A percentile compares a stretch with the other conserved stretches of the same genome.
These are phyloP conservation scores for Firmiana major DNA, from an alignment of 345 rosid species.

Conservation along the genomic window DNA sequence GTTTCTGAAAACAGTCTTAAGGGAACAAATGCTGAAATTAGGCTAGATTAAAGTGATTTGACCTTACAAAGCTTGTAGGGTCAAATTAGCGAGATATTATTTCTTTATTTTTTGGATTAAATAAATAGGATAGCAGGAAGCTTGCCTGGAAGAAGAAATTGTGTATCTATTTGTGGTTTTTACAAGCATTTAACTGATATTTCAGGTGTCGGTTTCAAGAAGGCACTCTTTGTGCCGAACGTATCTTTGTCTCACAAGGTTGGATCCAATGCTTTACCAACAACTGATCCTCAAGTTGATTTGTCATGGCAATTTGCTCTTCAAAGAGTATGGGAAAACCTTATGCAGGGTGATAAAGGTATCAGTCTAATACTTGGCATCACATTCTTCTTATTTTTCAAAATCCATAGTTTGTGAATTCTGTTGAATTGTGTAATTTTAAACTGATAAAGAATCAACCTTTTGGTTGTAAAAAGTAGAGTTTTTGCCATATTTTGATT, in stretches of 20 bases:
- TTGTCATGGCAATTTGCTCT: conserved; percentile 77
- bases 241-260: conserved; percentile 77
- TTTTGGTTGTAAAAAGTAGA: neutral
- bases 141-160: neutral
- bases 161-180: neutral
- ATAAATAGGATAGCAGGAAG: neutral
- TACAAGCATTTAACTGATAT: conserved; percentile 7
- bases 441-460: neutral
- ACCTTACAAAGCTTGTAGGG: neutral
- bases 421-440: neutral
- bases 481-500: neutral
- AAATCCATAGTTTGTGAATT: neutral
- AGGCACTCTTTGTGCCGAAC: conserved; percentile 87
- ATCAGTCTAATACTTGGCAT: conserved; percentile 3
- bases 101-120: neutral
- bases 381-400: neutral
- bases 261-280: conserved; percentile 52
- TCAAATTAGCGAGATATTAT: neutral
- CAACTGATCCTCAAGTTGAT: conserved; percentile 48
- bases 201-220: conserved; percentile 77
- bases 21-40: neutral
- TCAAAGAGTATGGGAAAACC: conserved; percentile 77
- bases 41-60: neutral
- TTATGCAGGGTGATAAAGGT: conserved; percentile 57
- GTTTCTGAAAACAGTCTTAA: neutral